Conservation (phyloP, 352 stramenopile species). For the Phytophthora pseudosyringae region DNA sequence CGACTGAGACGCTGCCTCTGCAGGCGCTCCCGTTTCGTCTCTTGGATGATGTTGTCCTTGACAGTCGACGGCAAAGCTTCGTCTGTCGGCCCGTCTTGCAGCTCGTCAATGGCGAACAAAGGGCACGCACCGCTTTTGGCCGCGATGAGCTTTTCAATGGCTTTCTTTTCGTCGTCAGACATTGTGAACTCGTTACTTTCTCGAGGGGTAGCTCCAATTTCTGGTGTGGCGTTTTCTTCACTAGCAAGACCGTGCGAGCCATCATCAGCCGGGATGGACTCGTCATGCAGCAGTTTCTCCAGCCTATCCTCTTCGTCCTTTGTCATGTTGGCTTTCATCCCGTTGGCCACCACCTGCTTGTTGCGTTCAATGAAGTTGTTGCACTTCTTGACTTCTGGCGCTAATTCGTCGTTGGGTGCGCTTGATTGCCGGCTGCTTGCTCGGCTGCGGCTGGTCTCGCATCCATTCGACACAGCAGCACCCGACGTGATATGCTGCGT, state of each 20-base stretch:
- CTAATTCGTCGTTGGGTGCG: background rate
- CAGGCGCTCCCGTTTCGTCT: constrained; percentile 49
- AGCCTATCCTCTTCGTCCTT: constrained; percentile 60
- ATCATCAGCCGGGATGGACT: background rate
- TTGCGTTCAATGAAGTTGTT: constrained; percentile 64
- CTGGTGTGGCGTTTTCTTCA: constrained; percentile 4
- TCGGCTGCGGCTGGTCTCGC: constrained; percentile 15
- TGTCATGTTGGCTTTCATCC: constrained; percentile 62
- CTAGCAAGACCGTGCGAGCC: background rate
- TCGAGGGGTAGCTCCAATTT: background rate
- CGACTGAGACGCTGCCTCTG: constrained; percentile 52
- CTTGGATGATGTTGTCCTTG: constrained; percentile 53
- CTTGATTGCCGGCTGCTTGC: constrained; percentile 4
- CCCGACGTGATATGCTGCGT: background rate
- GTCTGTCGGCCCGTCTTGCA: constrained; percentile 23
- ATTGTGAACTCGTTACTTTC: constrained; percentile 54
- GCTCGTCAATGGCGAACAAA: constrained; percentile 40
- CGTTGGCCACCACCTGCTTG: constrained; percentile 52
- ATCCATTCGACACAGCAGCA: background rate
- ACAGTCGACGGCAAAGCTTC: background rate
- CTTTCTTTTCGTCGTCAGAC: constrained; percentile 38
- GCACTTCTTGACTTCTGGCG: constrained; percentile 17
- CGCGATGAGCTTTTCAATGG: constrained; percentile 57
- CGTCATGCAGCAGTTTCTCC: constrained; percentile 41
- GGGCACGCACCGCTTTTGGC: constrained; percentile 41